phyloP scores from a whole-genome alignment of 2,329 filamentous ascomycete species.

The Fusarium humuli region DNA sequence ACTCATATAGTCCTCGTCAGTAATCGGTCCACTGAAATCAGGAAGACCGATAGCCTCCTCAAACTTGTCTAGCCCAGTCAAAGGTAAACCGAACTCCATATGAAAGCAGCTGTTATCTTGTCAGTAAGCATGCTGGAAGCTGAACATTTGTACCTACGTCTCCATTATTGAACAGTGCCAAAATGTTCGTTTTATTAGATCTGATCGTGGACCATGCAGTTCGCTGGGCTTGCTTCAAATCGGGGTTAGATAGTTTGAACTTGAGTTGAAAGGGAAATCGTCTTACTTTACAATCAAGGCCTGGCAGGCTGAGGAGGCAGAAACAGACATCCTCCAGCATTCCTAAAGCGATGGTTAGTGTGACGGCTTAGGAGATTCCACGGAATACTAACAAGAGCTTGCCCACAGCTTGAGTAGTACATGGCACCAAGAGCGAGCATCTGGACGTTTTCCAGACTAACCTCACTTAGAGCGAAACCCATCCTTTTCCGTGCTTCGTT shows the following conservation, averaged over 20 bases:
- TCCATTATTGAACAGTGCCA: slow-evolving; percentile 48
- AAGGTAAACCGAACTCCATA: slow-evolving; percentile 68
- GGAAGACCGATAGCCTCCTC: slow-evolving; percentile 67
- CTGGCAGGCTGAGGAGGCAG: slow-evolving; percentile 68
- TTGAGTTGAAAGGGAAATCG: neutral
- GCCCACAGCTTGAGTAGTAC: slow-evolving; percentile 65
- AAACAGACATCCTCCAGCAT: slow-evolving; percentile 68
- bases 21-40: slow-evolving; percentile 61
- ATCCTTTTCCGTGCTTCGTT: slow-evolving; percentile 71
- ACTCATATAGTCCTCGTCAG: slow-evolving; percentile 59
- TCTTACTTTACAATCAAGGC: slow-evolving; percentile 65
- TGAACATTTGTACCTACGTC: slow-evolving; percentile 28
- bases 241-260: neutral
- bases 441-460: slow-evolving; percentile 69
- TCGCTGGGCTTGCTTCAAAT: slow-evolving; percentile 41
- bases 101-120: slow-evolving; percentile 60
- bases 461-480: slow-evolving; percentile 67
- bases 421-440: slow-evolving; percentile 67
- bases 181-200: slow-evolving; percentile 43
- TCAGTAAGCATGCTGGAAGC: slow-evolving; percentile 17
- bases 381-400: slow-evolving; percentile 58
- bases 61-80: slow-evolving; percentile 64
- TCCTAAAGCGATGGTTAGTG: slow-evolving; percentile 56
- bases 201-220: slow-evolving; percentile 41
- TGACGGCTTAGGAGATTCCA: neutral